Conservation (phyloP, 257 asterid species). For the Jasminum sambac region DNA sequence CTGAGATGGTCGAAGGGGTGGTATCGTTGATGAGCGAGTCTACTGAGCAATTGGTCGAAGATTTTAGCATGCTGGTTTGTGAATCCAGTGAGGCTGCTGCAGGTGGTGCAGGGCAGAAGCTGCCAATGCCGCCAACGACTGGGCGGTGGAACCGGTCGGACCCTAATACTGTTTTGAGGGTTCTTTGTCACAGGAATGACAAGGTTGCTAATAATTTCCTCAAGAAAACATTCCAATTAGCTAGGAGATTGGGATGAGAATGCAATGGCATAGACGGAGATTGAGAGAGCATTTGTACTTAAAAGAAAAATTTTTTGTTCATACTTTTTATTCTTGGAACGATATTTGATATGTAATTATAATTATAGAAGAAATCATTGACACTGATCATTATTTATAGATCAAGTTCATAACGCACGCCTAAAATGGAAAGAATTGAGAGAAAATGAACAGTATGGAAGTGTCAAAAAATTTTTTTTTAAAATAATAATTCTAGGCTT, state of each 20-base stretch:
- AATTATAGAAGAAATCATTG: not conserved
- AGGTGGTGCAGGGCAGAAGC: constrained; percentile 47
- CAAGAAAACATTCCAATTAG: constrained; percentile 69
- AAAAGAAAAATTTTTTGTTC: not conserved
- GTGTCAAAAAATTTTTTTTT: too few species aligned
- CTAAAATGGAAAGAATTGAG: too few species aligned
- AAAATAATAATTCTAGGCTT: constrained; percentile 57
- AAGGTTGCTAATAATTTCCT: constrained; percentile 57
- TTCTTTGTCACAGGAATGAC: constrained; percentile 74
- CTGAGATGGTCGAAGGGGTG: constrained; percentile 80
- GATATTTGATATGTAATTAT: not conserved
- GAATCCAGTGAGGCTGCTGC: constrained; percentile 54
- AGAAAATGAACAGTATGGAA: not conserved
- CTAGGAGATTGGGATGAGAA: constrained; percentile 56
- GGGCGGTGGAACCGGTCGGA: constrained; percentile 81
- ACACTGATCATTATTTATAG: too few species aligned
- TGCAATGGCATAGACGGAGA: constrained; percentile 2
- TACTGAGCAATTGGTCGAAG: constrained; percentile 69
- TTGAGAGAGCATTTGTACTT: not conserved
- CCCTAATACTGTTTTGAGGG: constrained; percentile 77
- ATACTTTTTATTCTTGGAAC: not conserved
- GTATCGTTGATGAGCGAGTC: constrained; percentile 65
- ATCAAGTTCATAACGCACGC: too few species aligned
- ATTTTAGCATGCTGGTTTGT: constrained; percentile 53
- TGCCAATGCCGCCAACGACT: constrained; percentile 80